A percentile compares a stretch with the other conserved stretches of the same genome.
These are phyloP conservation scores for Pseudomonodictys pantanalensis DNA, from an alignment of 495 filamentous ascomycete species.

Conservation along the genomic window DNA sequence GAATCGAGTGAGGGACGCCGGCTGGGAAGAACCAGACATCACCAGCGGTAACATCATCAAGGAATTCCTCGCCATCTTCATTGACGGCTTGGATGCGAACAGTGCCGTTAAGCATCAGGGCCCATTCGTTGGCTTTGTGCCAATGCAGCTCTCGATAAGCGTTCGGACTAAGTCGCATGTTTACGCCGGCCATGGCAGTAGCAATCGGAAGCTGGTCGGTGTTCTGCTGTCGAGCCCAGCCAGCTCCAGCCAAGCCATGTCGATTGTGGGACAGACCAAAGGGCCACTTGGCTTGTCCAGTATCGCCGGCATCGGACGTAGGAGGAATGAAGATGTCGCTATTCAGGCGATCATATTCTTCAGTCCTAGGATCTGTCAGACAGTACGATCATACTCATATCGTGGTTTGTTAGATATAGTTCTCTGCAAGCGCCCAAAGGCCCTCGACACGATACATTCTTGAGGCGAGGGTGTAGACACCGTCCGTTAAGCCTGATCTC, in stretches of 20 bases:
- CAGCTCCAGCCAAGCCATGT: conserved; percentile 54
- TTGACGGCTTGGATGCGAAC: conserved; percentile 60
- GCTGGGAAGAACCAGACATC: conserved; percentile 73
- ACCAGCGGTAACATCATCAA: conserved; percentile 64
- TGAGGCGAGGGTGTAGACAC: no score
- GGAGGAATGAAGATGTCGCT: conserved; percentile 65
- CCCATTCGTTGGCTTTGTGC: conserved; percentile 71
- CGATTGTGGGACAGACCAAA: conserved; percentile 65
- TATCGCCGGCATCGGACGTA: conserved; percentile 58
- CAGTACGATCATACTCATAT: no score
- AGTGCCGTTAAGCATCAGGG: conserved; percentile 58
- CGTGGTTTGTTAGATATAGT: no score
- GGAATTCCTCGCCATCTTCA: conserved; percentile 63
- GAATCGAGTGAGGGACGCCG: conserved; percentile 66
- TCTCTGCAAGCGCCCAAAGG: no score
- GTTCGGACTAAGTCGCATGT: conserved; percentile 69
- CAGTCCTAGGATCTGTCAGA: conserved; percentile 43
- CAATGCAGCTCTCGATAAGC: conserved; percentile 70
- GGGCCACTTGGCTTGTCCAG: conserved; percentile 68
- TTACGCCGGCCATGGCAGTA: conserved; percentile 69
- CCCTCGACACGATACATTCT: no score
- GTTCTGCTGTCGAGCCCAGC: conserved; percentile 72
- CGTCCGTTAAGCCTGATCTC: no score
- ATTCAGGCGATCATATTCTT: conserved; percentile 61
- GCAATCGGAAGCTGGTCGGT: conserved; percentile 60